phyloP scores from a whole-genome alignment of 345 rosid species.

The Durio zibethinus region DNA sequence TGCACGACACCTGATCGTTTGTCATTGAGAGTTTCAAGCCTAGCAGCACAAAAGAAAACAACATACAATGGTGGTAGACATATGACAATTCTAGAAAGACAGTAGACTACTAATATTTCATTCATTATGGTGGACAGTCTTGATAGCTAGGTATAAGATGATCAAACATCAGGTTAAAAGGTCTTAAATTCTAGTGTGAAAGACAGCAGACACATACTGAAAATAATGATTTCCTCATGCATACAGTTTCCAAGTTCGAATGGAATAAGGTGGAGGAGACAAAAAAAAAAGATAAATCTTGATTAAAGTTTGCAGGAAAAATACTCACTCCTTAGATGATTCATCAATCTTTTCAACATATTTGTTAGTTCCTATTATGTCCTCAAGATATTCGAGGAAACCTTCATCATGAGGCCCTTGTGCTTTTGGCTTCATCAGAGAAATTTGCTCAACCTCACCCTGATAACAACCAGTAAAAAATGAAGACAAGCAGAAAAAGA shows the following conservation, averaged over 20 bases:
- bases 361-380: constrained; percentile 91
- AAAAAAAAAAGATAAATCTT: constrained; percentile 8
- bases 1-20: constrained; percentile 95
- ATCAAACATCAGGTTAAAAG: not conserved
- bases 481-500: constrained; percentile 4
- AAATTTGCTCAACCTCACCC: constrained; percentile 99
- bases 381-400: constrained; percentile 93
- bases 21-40: constrained; percentile 87
- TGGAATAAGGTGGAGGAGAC: not conserved
- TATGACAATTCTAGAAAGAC: not conserved
- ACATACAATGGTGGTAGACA: constrained; percentile 9
- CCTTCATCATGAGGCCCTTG: constrained; percentile 99
- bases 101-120: not conserved
- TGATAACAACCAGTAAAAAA: constrained; percentile 31
- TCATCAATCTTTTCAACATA: constrained; percentile 92
- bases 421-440: constrained; percentile 95
- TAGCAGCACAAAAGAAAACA: constrained; percentile 24
- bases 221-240: not conserved
- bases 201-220: not conserved
- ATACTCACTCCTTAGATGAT: constrained; percentile 69
- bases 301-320: constrained; percentile 4
- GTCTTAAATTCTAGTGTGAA: not conserved
- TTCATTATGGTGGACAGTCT: not conserved
- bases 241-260: not conserved
- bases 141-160: not conserved